Evolutionary conservation across 1,284 basidiomycete genomes (phyloP).

Genomic region (Marasmius fiardii): DNA sequence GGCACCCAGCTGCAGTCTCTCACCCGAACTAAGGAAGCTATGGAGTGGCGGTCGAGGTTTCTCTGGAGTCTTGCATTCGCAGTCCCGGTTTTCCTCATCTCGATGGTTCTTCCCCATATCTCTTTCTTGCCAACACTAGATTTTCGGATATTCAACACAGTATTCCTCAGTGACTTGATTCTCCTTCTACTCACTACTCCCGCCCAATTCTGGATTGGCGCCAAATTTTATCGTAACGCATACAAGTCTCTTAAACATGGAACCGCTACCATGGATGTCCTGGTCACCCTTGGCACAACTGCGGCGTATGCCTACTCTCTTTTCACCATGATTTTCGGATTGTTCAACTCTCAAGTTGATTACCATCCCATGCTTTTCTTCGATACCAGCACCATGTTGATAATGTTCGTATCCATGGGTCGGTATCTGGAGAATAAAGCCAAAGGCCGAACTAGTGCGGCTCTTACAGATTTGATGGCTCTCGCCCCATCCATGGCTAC

Average conservation of each 20-base stretch:
- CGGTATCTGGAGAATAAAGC: constrained; percentile 96
- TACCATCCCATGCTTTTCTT: constrained; percentile 92
- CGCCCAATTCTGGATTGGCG: constrained; percentile 90
- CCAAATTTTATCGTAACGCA: constrained; percentile 85
- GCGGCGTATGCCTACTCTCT: constrained; percentile 92
- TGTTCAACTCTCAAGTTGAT: constrained; percentile 59
- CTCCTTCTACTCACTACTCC: constrained; percentile 85
- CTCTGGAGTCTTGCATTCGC: constrained; percentile 77
- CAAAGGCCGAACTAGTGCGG: constrained; percentile 96
- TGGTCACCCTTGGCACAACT: constrained; percentile 93
- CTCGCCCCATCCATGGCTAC: constrained; percentile 94
- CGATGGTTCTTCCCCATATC: constrained; percentile 85
- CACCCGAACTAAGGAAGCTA: constrained; percentile 88
- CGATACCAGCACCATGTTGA: constrained; percentile 98
- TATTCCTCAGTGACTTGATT: constrained; percentile 86
- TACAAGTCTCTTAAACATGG: constrained; percentile 91
- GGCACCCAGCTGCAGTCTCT: constrained; percentile 89
- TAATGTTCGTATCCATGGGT: constrained; percentile 95
- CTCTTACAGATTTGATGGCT: constrained; percentile 93
- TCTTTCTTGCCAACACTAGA: constrained; percentile 52
- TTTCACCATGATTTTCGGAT: constrained; percentile 64
- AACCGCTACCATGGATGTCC: constrained; percentile 94
- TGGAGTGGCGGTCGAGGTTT: constrained; percentile 87
- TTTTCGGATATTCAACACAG: constrained; percentile 51
- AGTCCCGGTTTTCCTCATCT: constrained; percentile 89